These are phyloP conservation scores for Leishmania guyanensis DNA, from an alignment of 208 protist species.

Conservation along the genomic window DNA sequence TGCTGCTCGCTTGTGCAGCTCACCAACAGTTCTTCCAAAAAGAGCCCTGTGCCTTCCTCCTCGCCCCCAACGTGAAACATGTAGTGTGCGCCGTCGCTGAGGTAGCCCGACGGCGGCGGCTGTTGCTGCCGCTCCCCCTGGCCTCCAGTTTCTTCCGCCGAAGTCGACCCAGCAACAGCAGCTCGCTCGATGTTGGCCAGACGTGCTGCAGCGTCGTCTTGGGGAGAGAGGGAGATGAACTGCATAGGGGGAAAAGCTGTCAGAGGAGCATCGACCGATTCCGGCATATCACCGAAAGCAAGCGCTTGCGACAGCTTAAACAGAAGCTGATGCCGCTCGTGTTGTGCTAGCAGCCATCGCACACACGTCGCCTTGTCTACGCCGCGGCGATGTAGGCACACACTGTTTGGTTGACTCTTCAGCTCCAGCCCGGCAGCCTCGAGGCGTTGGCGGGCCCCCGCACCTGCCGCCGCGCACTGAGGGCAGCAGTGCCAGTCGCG, in stretches of 20 bases:
- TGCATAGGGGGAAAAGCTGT: slow-evolving; percentile 50
- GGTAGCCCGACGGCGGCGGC: background rate
- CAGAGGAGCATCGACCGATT: slow-evolving; percentile 51
- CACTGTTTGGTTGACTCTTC: slow-evolving; percentile 69
- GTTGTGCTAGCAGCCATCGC: slow-evolving; percentile 35
- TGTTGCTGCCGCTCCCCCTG: background rate
- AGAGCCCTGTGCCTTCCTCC: slow-evolving; percentile 61
- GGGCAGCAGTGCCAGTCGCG: slow-evolving; percentile 39
- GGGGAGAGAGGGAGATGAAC: slow-evolving; percentile 53
- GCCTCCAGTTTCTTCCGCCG: background rate
- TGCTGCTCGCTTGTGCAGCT: slow-evolving; percentile 18
- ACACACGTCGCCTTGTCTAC: slow-evolving; percentile 59
- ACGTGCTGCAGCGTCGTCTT: slow-evolving; percentile 12
- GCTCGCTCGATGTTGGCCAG: slow-evolving; percentile 7
- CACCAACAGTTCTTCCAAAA: slow-evolving; percentile 42
- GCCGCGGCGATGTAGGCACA: slow-evolving; percentile 41
- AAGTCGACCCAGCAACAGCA: background rate
- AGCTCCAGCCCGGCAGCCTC: slow-evolving; percentile 31
- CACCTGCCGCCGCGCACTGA: slow-evolving; percentile 23
- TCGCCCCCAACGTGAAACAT: slow-evolving; percentile 58
- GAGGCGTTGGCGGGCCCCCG: slow-evolving; percentile 17
- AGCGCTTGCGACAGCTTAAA: slow-evolving; percentile 42
- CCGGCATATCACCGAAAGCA: slow-evolving; percentile 55
- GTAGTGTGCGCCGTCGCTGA: background rate
- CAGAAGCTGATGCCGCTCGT: slow-evolving; percentile 6